Evolutionary conservation across 2,329 filamentous ascomycete species (phyloP), one percentile per base, ranked within the genome.

Genomic region (Cylindrodendrum hubeiense): DNA sequence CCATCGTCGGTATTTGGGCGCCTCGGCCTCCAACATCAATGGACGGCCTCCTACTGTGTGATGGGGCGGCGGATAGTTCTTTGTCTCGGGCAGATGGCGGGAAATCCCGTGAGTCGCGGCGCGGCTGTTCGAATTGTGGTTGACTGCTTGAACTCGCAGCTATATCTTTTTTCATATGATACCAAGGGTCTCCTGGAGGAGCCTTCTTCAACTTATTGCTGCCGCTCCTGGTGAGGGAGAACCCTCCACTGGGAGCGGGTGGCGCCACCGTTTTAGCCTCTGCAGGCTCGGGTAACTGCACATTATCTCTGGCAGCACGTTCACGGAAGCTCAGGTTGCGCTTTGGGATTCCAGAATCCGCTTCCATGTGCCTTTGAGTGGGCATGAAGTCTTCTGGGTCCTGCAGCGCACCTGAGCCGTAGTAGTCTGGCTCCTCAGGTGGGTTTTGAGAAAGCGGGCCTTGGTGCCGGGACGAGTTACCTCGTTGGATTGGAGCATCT

Each of bases 281-380:
- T 4, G 73, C 75, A 26, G 63, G 70, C 33, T 72, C 76, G 3
- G 80, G 77, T 10, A 80, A 67, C 17, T 77, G 76, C 43, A 81
- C 70, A 21, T 85, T 83, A 52, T 82, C 81, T 65, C 80, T 82
- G 3, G 80, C 82, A 7, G 87, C 82, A 56, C 87, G 84, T 67
- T 90, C 88, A n/a, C 87, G 86, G 76, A 89, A 88, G 76, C 88
- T 90, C 43, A 88, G 73, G 55, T 88, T 87, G 53, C 87, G 84
- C 73, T 86, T 84, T 4, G 86, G 85, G 17, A 83, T 71, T 15
- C 76, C 78, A 9, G 79, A 74, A 8, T 70, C 66, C 26, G 71
- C 67, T 24, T 75, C 71, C 15, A 58, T 47, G n/a, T 56, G 68
- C 22, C 54, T 64, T 33, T 71, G 68, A 19, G 54, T 43, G 15